A percentile compares a stretch with the other conserved stretches of the same genome.
Evolutionary conservation across 208 protist genomes (phyloP).

Genomic region (Acanthamoeba lenticulata): DNA sequence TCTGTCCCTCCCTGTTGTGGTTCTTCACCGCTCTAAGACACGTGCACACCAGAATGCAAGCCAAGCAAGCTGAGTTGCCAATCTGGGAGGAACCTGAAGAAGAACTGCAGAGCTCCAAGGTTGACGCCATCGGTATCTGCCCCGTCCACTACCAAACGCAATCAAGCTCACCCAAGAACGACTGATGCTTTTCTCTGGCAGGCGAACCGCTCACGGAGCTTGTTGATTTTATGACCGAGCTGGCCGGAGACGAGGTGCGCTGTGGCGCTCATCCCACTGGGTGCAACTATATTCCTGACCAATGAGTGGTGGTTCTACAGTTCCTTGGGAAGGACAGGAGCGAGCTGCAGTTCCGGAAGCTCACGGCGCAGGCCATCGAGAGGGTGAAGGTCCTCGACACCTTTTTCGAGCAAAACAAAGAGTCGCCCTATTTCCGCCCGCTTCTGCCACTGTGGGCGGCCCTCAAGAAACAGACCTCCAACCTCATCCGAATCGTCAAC

Average conservation of each 20-base stretch:
- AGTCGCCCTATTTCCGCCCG: slow-evolving; percentile 19
- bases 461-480: slow-evolving; percentile 43
- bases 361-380: not conserved
- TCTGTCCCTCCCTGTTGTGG: not conserved
- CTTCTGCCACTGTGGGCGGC: slow-evolving; percentile 2
- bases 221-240: not conserved
- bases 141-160: not conserved
- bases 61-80: not conserved
- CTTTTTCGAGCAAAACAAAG: slow-evolving; percentile 8
- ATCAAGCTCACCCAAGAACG: not conserved
- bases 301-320: not conserved
- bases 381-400: not conserved
- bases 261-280: not conserved
- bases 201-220: slow-evolving; percentile 13
- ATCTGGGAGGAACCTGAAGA: slow-evolving; percentile 21
- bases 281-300: not conserved
- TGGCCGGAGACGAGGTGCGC: not conserved
- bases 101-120: not conserved
- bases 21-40: not conserved
- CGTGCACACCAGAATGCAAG: not conserved
- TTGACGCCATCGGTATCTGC: not conserved
- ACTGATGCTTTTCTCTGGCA: not conserved
- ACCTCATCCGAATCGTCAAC: slow-evolving; percentile 26
- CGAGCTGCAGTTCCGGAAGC: not conserved
- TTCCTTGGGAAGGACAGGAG: not conserved